Conservation (phyloP, 139 green algal genomes). For the Closterium sp. region DNA sequence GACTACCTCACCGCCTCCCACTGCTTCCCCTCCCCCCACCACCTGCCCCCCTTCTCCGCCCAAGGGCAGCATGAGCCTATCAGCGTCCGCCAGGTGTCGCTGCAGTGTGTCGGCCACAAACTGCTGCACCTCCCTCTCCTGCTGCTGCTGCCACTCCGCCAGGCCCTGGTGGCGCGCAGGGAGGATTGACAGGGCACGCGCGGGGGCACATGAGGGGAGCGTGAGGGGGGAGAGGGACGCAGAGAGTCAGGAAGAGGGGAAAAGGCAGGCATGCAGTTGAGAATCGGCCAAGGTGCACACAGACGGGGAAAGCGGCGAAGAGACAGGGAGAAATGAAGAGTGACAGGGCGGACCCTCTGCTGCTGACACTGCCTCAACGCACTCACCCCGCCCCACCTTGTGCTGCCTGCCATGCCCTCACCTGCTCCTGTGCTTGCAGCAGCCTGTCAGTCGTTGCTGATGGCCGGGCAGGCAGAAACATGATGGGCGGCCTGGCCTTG, state of each 20-base stretch:
- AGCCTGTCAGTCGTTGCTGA: background rate
- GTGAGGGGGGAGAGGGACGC: background rate
- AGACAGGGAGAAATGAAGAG: no score
- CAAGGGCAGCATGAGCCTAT: background rate
- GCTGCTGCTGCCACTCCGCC: background rate
- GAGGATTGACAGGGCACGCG: no score
- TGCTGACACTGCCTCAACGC: background rate
- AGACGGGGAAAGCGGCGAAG: no score
- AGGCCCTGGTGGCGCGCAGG: background rate
- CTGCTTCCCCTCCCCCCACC: background rate
- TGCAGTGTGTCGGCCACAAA: background rate
- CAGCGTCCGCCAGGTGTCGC: background rate
- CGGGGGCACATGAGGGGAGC: background rate
- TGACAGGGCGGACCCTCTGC: no score
- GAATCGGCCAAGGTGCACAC: background rate
- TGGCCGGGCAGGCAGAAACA: background rate
- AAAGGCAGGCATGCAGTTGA: background rate
- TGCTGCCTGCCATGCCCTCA: background rate
- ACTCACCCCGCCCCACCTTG: background rate
- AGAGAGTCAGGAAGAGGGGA: background rate
- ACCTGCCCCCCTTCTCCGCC: background rate
- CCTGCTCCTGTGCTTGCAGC: background rate
- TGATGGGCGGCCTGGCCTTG: background rate
- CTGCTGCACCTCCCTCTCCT: background rate
- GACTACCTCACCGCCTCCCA: background rate